Base-by-base conservation (phyloP, 1,284 basidiomycete genomes). In the Coniferiporia sulphurascens region DNA sequence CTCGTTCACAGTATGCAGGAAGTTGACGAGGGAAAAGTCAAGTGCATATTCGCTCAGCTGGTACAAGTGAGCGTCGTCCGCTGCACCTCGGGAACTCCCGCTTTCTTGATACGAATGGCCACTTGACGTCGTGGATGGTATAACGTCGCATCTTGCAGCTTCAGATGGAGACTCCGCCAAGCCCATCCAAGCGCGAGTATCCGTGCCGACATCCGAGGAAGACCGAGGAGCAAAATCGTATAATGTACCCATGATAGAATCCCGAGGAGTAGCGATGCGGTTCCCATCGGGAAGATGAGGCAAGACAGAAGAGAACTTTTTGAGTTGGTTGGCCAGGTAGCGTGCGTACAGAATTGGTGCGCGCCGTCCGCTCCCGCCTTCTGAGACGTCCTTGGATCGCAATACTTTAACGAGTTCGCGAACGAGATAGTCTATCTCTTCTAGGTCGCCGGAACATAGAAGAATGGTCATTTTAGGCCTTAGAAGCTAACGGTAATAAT, bases 261-360 rank as follows among this genome's bases (percentile, higher is more conserved):
- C 15, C 13, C 15, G 50, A 36, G 41, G 27, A 10, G 48, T 10
- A 34, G 17, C 35, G 27, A 15, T 15, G 19, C 17, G 6, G 35
- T 35, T 34, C 15, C 52, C 41, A 41, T 15, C 49, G 22, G n/a
- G 27, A n/a, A 34, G 46, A 41, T 17, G 54, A 17, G 59, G 58
- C 43, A 59, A 55, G 48, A 53, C 19, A 54, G 49, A 22, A 36
- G 60, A 58, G 41, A 62, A 49, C 43, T 44, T 61, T 34, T 55
- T 62, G 35, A 62, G 56, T 41, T 62, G 60, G 34, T 62, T 62
- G n/a, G 51, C 36, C 49, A 62, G 52, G 36, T 62, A 62, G 17
- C 60, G 56, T 13, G 60, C 60, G 34, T 62, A 58, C 35, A 58
- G 46, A 46, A 51, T 54, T 19, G 60, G 60, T 10, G 60, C 56